Conservation (phyloP, 345 rosid genomes). For the Acer yangbiense region DNA sequence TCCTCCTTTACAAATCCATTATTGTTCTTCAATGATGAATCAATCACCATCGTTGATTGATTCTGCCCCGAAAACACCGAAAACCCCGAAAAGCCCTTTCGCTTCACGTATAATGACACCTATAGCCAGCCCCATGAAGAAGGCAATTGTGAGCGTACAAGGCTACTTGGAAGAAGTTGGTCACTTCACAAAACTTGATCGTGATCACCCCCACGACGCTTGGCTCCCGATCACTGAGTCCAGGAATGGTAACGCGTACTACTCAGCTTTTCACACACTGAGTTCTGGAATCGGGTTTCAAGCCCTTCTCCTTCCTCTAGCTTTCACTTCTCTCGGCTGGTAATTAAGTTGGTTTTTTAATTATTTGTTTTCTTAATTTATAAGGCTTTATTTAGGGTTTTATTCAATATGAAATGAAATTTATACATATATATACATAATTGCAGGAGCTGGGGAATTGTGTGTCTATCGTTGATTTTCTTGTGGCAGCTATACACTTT, state of each 20-base stretch:
- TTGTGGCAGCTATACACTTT: constrained; percentile 63
- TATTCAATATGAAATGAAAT: neutral
- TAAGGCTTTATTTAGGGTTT: neutral
- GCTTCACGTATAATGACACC: constrained; percentile 36
- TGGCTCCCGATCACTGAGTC: constrained; percentile 79
- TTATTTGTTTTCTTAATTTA: neutral
- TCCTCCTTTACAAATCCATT: constrained; percentile 46
- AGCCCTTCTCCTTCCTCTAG: constrained; percentile 64
- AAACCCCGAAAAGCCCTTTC: constrained; percentile 44
- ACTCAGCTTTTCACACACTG: constrained; percentile 57
- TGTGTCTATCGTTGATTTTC: constrained; percentile 43
- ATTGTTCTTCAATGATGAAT: constrained; percentile 34
- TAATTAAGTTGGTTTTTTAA: constrained; percentile 6
- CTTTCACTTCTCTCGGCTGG: constrained; percentile 60
- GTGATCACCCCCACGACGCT: constrained; percentile 43
- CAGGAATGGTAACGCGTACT: constrained; percentile 52
- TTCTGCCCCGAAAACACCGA: constrained; percentile 13
- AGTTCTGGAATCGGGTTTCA: constrained; percentile 58
- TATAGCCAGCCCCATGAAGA: constrained; percentile 56
- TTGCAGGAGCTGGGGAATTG: constrained; percentile 62
- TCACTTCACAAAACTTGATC: constrained; percentile 47
- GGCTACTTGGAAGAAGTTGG: constrained; percentile 50
- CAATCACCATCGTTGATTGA: constrained; percentile 38
- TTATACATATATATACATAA: neutral
- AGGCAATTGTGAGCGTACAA: constrained; percentile 45